Evolutionary conservation across 495 filamentous ascomycete genomes (phyloP).

Genomic region (Aspergillus funiculosus): DNA sequence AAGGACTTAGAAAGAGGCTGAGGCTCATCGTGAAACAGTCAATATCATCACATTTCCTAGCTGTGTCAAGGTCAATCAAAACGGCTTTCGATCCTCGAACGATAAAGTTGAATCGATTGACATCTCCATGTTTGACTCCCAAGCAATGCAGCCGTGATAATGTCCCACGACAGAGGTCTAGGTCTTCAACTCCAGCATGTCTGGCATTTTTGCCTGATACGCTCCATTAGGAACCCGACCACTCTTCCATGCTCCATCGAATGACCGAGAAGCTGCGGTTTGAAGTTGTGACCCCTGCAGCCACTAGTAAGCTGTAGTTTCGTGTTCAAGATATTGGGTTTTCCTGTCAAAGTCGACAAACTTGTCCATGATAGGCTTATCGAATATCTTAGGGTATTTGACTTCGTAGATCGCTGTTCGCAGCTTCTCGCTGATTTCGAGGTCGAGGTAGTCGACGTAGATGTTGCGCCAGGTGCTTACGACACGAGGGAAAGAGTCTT

Average conservation of each 20-base stretch:
- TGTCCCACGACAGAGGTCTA: conserved; percentile 23
- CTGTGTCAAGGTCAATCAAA: conserved; percentile 37
- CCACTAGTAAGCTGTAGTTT: conserved; percentile 39
- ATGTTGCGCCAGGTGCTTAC: too few relatives aligned
- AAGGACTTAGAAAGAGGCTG: too few relatives aligned
- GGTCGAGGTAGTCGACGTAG: too few relatives aligned
- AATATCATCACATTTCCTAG: conserved; percentile 19
- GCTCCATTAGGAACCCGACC: conserved; percentile 44
- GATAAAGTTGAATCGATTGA: conserved; percentile 44
- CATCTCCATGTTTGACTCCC: conserved; percentile 38
- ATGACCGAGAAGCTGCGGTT: conserved; percentile 40
- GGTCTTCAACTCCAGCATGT: conserved; percentile 28
- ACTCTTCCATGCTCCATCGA: conserved; percentile 39
- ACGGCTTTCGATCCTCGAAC: conserved; percentile 21
- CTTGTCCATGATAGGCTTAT: too few relatives aligned
- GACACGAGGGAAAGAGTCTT: too few relatives aligned
- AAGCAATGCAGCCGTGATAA: conserved; percentile 33
- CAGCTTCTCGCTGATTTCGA: too few relatives aligned
- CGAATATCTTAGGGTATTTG: too few relatives aligned
- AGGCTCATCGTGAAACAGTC: too few relatives aligned
- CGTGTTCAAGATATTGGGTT: conserved; percentile 33
- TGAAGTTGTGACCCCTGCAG: conserved; percentile 31
- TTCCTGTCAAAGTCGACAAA: conserved; percentile 39
- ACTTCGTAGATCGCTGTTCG: too few relatives aligned
- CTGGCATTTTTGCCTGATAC: conserved; percentile 22